These are phyloP conservation scores for Coemansia sp. DNA, from an alignment of 192 early-diverging fungal species.

Conservation along the genomic window DNA sequence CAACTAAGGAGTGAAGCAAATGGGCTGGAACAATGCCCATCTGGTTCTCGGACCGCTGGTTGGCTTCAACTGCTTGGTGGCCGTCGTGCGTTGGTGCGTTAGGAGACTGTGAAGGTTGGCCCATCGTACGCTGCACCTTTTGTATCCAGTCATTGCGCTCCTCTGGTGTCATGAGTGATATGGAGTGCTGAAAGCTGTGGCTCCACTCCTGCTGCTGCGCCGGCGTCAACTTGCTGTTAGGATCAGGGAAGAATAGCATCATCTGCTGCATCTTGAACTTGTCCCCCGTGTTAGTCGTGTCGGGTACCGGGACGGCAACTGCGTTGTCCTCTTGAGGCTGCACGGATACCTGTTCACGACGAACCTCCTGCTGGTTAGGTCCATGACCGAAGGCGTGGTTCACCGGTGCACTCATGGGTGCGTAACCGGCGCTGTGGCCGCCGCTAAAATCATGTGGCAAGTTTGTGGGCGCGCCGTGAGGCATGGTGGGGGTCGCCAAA, in stretches of 20 bases:
- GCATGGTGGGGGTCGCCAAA: background rate
- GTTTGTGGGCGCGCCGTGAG: background rate
- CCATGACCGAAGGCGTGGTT: background rate
- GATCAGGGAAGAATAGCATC: conserved; percentile 14
- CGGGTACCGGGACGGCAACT: background rate
- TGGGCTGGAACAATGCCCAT: background rate
- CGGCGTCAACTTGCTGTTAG: conserved; percentile 2
- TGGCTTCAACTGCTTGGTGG: background rate
- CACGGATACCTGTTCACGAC: background rate
- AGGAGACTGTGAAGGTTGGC: background rate
- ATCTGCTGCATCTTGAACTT: conserved; percentile 7
- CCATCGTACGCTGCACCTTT: background rate
- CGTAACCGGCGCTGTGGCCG: background rate
- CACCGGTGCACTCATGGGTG: background rate
- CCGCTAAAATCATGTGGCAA: background rate
- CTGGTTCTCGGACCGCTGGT: background rate
- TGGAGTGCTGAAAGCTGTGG: too few relatives aligned
- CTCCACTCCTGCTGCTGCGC: too few relatives aligned
- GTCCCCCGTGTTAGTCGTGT: background rate
- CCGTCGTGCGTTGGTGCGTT: background rate
- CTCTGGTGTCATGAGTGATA: conserved; percentile 2
- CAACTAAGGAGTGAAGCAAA: background rate
- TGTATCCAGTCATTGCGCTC: background rate
- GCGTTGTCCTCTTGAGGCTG: background rate
- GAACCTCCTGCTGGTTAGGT: background rate